Conservation (phyloP, 192 early-diverging fungal genomes). For the Coemansia umbellata region DNA sequence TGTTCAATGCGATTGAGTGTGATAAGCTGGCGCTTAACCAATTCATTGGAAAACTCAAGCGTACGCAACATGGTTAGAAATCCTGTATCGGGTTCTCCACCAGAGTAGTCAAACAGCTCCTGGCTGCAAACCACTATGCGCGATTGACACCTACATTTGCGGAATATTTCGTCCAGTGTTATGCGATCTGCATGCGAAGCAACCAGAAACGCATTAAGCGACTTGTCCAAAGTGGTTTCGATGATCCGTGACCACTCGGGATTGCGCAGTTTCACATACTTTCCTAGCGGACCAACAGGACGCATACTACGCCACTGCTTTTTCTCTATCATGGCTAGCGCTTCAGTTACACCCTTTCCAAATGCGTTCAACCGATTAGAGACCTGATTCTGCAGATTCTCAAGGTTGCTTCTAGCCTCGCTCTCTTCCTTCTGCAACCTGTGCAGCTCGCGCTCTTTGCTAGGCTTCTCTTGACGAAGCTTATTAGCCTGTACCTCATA, state of each 20-base stretch:
- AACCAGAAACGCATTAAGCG: slow-evolving; percentile 67
- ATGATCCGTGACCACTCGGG: slow-evolving; percentile 57
- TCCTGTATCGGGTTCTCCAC: slow-evolving; percentile 58
- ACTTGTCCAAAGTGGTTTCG: slow-evolving; percentile 59
- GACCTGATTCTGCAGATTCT: slow-evolving; percentile 56
- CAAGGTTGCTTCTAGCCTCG: slow-evolving; percentile 29
- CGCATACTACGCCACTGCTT: slow-evolving; percentile 37
- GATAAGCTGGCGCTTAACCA: slow-evolving; percentile 72
- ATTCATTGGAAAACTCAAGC: slow-evolving; percentile 60
- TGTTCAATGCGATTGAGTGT: slow-evolving; percentile 64
- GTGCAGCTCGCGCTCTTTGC: not conserved
- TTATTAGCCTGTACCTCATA: slow-evolving; percentile 16
- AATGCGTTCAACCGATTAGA: slow-evolving; percentile 70
- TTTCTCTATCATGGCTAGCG: slow-evolving; percentile 53
- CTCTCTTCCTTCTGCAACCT: slow-evolving; percentile 3
- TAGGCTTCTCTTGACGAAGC: slow-evolving; percentile 20
- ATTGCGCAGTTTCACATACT: slow-evolving; percentile 55
- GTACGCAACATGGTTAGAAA: slow-evolving; percentile 63
- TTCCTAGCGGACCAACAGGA: slow-evolving; percentile 73
- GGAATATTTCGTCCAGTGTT: slow-evolving; percentile 55
- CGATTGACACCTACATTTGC: slow-evolving; percentile 45
- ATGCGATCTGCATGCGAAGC: slow-evolving; percentile 60
- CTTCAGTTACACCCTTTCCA: slow-evolving; percentile 63
- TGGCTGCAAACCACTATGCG: slow-evolving; percentile 59
- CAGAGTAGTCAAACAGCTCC: slow-evolving; percentile 65